Evolutionary conservation across 2,329 filamentous ascomycete genomes (phyloP).

Genomic region (Penicillium sp.): DNA sequence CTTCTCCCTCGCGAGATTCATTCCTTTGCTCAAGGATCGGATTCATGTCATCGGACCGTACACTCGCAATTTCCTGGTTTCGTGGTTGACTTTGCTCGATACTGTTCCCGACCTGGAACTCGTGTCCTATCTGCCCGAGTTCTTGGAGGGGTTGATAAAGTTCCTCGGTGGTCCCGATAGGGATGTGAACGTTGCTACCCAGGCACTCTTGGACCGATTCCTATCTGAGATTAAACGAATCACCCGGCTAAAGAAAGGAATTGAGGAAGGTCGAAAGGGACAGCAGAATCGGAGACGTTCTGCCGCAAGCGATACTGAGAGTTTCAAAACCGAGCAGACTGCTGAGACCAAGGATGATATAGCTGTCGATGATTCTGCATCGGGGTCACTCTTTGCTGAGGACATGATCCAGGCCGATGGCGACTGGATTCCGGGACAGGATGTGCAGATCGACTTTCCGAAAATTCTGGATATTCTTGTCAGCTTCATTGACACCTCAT

Average conservation of each 20-base stretch:
- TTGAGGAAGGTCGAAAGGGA: slow-evolving; percentile 77
- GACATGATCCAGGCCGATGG: slow-evolving; percentile 67
- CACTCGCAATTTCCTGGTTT: slow-evolving; percentile 89
- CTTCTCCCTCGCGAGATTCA: slow-evolving; percentile 87
- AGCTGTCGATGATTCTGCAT: slow-evolving; percentile 51
- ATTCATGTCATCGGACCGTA: slow-evolving; percentile 95
- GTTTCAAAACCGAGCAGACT: slow-evolving; percentile 52
- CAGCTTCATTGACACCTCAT: slow-evolving; percentile 77
- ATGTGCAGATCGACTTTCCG: slow-evolving; percentile 90
- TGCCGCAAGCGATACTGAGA: slow-evolving; percentile 66
- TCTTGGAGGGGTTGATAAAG: slow-evolving; percentile 82
- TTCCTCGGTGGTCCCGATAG: slow-evolving; percentile 88
- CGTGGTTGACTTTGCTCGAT: slow-evolving; percentile 91
- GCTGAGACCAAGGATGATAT: slow-evolving; percentile 51
- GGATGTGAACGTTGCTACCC: slow-evolving; percentile 93
- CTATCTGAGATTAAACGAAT: slow-evolving; percentile 93
- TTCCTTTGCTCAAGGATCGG: slow-evolving; percentile 87
- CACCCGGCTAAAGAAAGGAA: slow-evolving; percentile 84
- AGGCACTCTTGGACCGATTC: slow-evolving; percentile 84
- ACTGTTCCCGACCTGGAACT: slow-evolving; percentile 96
- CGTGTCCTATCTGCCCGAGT: slow-evolving; percentile 87
- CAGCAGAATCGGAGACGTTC: slow-evolving; percentile 69
- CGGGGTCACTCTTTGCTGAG: slow-evolving; percentile 50
- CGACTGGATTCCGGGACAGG: slow-evolving; percentile 96
- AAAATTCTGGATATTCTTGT: slow-evolving; percentile 91